Evolutionary conservation across 2,329 filamentous ascomycete species (phyloP).

Genomic region (Ceratocystis destructans): DNA sequence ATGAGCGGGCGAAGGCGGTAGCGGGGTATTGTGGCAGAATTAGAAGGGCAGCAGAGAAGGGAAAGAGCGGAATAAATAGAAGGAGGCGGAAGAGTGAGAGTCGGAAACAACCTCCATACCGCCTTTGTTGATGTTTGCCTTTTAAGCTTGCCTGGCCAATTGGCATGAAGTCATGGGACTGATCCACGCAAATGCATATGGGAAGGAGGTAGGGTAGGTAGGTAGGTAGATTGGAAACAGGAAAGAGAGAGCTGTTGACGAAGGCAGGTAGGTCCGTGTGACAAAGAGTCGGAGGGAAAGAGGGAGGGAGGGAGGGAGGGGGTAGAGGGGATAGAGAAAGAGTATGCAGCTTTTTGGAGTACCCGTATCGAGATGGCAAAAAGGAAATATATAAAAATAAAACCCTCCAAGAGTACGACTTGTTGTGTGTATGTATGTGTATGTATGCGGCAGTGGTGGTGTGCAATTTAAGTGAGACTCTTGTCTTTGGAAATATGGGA

Average conservation of each 20-base stretch:
- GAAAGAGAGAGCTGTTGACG: neutral
- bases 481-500: neutral
- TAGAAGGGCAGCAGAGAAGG: neutral
- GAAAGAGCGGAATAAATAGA: neutral
- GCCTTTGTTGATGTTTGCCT: neutral
- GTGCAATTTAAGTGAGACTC: constrained; percentile 14
- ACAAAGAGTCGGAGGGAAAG: constrained; percentile 22
- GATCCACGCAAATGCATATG: neutral
- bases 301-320: constrained; percentile 22
- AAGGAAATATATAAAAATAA: neutral
- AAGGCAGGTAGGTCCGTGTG: neutral
- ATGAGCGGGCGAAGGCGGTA: neutral
- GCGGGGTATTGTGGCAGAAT: neutral
- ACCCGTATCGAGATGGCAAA: neutral
- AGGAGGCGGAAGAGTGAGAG: neutral
- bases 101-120: neutral
- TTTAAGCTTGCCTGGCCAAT: neutral
- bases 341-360: neutral
- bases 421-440: neutral
- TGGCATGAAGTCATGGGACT: neutral
- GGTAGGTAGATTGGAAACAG: too few relatives aligned
- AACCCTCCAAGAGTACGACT: neutral
- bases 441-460: neutral
- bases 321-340: constrained; percentile 19
- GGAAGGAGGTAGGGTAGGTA: neutral